phyloP scores from a whole-genome alignment of 2,329 filamentous ascomycete genomes.

The Cladosporium oxysporum region DNA sequence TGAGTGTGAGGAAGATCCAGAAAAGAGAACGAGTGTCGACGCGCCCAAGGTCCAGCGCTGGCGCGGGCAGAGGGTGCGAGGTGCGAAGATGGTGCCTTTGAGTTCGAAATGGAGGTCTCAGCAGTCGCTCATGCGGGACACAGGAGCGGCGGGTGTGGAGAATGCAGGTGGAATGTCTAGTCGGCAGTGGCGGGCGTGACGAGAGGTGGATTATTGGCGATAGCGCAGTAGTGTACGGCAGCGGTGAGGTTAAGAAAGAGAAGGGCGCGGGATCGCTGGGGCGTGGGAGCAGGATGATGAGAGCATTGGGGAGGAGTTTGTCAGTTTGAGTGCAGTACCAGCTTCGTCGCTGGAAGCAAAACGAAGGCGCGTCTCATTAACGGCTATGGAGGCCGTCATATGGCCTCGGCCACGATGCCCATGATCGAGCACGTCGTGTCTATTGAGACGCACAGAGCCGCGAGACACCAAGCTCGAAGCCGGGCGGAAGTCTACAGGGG shows the following conservation, averaged over 20 bases:
- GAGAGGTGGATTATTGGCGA: constrained; percentile 12
- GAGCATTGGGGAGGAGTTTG: neutral
- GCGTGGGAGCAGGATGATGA: neutral
- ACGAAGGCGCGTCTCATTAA: constrained; percentile 17
- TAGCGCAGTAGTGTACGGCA: neutral
- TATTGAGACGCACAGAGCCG: constrained; percentile 11
- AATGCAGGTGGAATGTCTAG: neutral
- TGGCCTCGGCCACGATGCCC: constrained; percentile 16
- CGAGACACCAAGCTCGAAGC: constrained; percentile 9
- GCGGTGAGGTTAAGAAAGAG: constrained; percentile 7
- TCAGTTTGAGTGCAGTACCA: constrained; percentile 16
- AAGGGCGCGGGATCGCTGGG: neutral
- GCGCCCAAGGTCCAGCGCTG: constrained; percentile 11
- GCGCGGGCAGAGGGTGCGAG: constrained; percentile 12
- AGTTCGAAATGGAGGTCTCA: constrained; percentile 24
- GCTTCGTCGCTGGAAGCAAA: neutral
- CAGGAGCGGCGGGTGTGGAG: constrained; percentile 23
- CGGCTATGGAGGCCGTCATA: constrained; percentile 11
- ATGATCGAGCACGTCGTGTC: neutral
- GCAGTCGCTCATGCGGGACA: constrained; percentile 29
- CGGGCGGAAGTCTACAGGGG: constrained; percentile 1
- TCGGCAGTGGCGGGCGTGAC: constrained; percentile 12
- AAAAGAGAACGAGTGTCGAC: constrained; percentile 10
- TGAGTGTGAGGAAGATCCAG: constrained; percentile 23
- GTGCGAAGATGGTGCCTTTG: constrained; percentile 15